phyloP scores from a whole-genome alignment of 345 rosid species.

The Gossypium herbaceum region DNA sequence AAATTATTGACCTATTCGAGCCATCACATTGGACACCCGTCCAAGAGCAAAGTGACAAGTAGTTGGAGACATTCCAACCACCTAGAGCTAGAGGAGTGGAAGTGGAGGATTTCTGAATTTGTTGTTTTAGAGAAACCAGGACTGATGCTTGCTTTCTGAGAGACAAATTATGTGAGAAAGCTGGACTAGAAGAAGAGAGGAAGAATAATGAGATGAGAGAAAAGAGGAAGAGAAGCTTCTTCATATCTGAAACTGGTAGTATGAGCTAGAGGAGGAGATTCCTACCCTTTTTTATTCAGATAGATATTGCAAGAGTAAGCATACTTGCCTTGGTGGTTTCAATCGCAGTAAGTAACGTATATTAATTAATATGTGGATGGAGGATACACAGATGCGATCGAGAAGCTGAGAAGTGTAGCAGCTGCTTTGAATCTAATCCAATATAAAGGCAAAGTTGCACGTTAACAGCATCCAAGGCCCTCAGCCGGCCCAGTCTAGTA shows the following conservation, averaged over 20 bases:
- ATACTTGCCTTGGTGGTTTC: too few species aligned
- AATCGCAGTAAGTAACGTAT: too few species aligned
- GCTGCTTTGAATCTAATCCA: conserved; percentile 5
- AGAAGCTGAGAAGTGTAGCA: neutral
- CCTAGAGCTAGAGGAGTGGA: conserved; percentile 39
- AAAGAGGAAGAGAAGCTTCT: conserved; percentile 15
- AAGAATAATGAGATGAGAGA: conserved; percentile 22
- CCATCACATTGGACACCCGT: conserved; percentile 44
- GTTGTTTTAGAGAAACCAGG: conserved; percentile 47
- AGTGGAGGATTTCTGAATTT: conserved; percentile 30
- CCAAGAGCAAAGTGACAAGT: conserved; percentile 30
- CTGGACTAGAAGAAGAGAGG: conserved; percentile 22
- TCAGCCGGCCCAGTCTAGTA: conserved; percentile 12
- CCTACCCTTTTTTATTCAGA: too few species aligned
- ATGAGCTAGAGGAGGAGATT: too few species aligned
- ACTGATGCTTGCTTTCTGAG: conserved; percentile 52
- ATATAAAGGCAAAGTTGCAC: conserved; percentile 25
- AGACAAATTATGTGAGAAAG: conserved; percentile 32
- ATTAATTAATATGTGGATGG: too few species aligned
- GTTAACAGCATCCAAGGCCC: conserved; percentile 39
- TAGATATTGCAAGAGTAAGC: too few species aligned
- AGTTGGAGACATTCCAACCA: conserved; percentile 48
- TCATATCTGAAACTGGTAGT: neutral
- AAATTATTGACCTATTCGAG: conserved; percentile 38
- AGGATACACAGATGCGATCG: neutral